A percentile compares a stretch with the other conserved stretches of the same genome.
Evolutionary conservation across 2,329 filamentous ascomycete species (phyloP).

Genomic region (Dendrostoma leiphaemia): DNA sequence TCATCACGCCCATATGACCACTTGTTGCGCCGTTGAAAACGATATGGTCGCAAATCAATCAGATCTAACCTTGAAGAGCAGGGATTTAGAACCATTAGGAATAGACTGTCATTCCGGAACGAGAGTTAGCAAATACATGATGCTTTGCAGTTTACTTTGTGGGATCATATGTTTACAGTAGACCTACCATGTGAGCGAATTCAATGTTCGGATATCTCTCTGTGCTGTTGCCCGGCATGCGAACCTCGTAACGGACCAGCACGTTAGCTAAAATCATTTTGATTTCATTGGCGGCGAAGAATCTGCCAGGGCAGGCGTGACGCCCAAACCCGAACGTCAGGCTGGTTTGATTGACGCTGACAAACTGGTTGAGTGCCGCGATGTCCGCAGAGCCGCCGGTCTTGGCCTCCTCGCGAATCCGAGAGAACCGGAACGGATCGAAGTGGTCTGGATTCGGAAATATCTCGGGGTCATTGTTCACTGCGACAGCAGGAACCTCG

Average conservation of each 20-base stretch:
- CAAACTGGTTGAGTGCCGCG: slow-evolving; percentile 38
- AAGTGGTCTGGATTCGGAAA: slow-evolving; percentile 37
- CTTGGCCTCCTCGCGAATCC: slow-evolving; percentile 27
- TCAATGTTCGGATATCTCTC: not conserved
- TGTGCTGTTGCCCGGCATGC: not conserved
- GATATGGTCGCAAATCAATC: no score
- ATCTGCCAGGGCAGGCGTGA: slow-evolving; percentile 37
- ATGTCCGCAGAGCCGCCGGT: slow-evolving; percentile 26
- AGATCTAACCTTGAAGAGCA: not conserved
- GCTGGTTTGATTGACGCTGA: slow-evolving; percentile 30
- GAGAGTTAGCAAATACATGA: not conserved
- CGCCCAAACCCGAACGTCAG: slow-evolving; percentile 38
- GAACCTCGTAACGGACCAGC: slow-evolving; percentile 28
- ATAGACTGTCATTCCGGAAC: not conserved
- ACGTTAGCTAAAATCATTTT: slow-evolving; percentile 32
- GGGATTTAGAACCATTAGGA: not conserved
- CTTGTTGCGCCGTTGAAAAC: no score
- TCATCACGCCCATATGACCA: no score
- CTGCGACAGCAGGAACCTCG: slow-evolving; percentile 36
- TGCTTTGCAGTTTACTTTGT: not conserved
- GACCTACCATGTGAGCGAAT: not conserved
- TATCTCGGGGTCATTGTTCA: slow-evolving; percentile 35
- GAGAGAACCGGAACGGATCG: slow-evolving; percentile 37
- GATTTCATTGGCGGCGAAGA: slow-evolving; percentile 35
- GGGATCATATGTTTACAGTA: not conserved